Base-by-base conservation (phyloP, 2,329 filamentous ascomycete species). In the Salinomyces thailandicus region DNA sequence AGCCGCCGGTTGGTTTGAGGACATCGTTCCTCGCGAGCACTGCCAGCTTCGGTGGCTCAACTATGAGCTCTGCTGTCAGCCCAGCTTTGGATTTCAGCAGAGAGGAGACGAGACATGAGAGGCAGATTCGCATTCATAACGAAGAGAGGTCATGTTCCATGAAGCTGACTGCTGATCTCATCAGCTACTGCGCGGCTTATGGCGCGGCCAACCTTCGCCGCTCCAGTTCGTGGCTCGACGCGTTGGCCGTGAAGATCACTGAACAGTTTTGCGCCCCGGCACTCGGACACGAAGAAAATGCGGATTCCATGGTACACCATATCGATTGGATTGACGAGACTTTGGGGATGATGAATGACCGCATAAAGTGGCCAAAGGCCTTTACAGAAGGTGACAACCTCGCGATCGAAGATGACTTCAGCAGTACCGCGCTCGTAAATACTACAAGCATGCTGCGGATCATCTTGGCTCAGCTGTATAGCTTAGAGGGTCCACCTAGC, bases 381-480 rank as follows among this genome's bases (percentile, higher is more conserved):
- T 51, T 54, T 34, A 39, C 31, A 16, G 35, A 46, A 12, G 22
- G 22, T n/a, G 22, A 26, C 9, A 44, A 50, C 5, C 24, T 36
- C 5, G 33, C 38, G 12, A 45, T 42, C 24, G 39, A 45, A 14
- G 69, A 73, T 22, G 66, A 72, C 35, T 89, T 80, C 76, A 60
- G 72, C 16, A 68, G 70, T 37, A 76, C 71, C 4, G 63, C 77
- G 17, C 63, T 86, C 15, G 75, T 30, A 14, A 30, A 30, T 14
- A 30, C 77, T 11, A 85, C 81, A 26, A 81, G 91, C 53, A 71
- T 44, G 2, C 24, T 59, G 26, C 71, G 34, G 58, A 66, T 24
- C 62, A 67, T 31, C 72, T 83, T 48, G 67, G 76, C 9, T 66
- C 75, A 12, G 68, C 73, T 13, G 8, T 49, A 50, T 24, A 32